Conservation (phyloP, 2,329 filamentous ascomycete genomes). For the Saccharata proteae region DNA sequence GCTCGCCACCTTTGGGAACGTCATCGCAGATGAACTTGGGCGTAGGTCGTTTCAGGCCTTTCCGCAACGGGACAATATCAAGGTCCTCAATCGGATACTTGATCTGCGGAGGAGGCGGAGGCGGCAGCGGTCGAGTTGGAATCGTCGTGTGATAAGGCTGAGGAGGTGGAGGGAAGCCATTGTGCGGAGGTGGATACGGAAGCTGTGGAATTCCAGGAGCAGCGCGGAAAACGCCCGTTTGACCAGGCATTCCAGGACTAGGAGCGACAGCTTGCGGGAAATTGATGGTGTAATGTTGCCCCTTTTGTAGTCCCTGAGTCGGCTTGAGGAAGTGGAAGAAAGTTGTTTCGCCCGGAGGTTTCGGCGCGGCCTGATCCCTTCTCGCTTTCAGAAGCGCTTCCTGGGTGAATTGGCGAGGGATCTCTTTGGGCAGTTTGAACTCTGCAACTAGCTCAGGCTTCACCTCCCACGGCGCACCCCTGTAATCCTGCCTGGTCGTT, state of each 20-base stretch:
- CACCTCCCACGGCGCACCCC: slow-evolving; percentile 91
- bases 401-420: slow-evolving; percentile 43
- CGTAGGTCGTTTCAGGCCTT: slow-evolving; percentile 55
- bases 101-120: slow-evolving; percentile 48
- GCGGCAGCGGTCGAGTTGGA: slow-evolving; percentile 15
- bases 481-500: slow-evolving; percentile 84
- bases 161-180: slow-evolving; percentile 4
- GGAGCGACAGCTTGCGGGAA: not conserved
- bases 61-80: slow-evolving; percentile 57
- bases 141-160: slow-evolving; percentile 3
- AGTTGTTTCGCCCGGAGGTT: slow-evolving; percentile 27
- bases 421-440: slow-evolving; percentile 77
- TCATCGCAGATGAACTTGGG: slow-evolving; percentile 67
- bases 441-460: slow-evolving; percentile 72
- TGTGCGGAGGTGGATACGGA: not conserved
- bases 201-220: slow-evolving; percentile 3
- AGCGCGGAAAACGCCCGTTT: slow-evolving; percentile 4
- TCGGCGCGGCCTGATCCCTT: slow-evolving; percentile 31
- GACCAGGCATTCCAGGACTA: no score
- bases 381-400: slow-evolving; percentile 32
- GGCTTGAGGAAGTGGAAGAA: slow-evolving; percentile 8
- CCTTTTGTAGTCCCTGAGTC: slow-evolving; percentile 4
- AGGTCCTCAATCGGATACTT: slow-evolving; percentile 96
- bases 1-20: slow-evolving; percentile 28
- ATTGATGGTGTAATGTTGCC: slow-evolving; percentile 1